These are phyloP conservation scores for Leccinum variicolor DNA, from an alignment of 768 basidiomycete genomes.

Conservation along the genomic window DNA sequence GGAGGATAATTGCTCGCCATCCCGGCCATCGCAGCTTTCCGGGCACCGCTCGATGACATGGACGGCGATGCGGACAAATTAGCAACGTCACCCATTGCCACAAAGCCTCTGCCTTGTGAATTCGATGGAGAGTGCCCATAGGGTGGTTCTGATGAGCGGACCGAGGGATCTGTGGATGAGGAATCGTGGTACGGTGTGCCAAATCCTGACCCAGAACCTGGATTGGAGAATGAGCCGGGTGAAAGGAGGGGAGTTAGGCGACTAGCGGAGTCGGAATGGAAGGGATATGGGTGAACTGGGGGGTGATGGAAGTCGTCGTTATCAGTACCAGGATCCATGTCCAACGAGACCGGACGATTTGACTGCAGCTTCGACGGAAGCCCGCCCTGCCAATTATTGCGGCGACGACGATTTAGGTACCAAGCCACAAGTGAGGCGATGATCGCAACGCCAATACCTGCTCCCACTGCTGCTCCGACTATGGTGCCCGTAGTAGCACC, in stretches of 20 bases:
- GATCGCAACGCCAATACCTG: conserved; percentile 50
- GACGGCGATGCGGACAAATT: conserved; percentile 24
- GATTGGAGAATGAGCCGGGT: neutral
- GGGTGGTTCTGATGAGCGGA: conserved; percentile 5
- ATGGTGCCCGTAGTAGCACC: conserved; percentile 44
- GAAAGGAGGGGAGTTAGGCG: conserved; percentile 13
- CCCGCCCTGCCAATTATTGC: conserved; percentile 27
- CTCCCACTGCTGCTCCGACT: conserved; percentile 48
- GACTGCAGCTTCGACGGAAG: conserved; percentile 25
- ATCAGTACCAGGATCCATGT: conserved; percentile 25
- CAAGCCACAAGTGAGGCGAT: conserved; percentile 50
- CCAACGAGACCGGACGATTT: conserved; percentile 38
- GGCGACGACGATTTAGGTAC: conserved; percentile 38
- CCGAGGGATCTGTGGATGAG: conserved; percentile 6
- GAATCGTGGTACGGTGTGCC: conserved; percentile 3
- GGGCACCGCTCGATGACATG: conserved; percentile 40
- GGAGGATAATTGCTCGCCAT: conserved; percentile 36
- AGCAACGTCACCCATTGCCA: conserved; percentile 16
- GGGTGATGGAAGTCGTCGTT: conserved; percentile 30
- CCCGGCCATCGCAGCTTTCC: conserved; percentile 58
- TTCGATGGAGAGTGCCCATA: conserved; percentile 15
- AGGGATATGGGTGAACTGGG: conserved; percentile 34
- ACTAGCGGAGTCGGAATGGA: conserved; percentile 20
- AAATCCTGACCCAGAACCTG: neutral
- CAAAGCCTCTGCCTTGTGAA: conserved; percentile 21